Percentiles rank a stretch among this genome's conserved stretches.
Evolutionary conservation across 2,329 filamentous ascomycete genomes (phyloP).

Genomic region (Graphiopsis chlorocephala): DNA sequence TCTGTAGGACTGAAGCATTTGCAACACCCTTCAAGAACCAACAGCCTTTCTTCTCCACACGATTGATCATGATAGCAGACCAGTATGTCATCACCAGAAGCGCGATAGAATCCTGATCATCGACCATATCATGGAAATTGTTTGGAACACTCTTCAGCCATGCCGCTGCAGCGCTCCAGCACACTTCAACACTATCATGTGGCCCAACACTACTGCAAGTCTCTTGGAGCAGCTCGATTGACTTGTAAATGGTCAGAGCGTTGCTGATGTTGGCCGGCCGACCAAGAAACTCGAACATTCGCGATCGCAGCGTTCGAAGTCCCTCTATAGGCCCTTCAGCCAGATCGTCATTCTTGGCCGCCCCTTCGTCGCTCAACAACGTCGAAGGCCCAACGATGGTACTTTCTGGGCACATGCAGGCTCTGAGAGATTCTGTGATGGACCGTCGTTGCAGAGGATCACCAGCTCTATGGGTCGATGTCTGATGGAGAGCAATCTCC

Average conservation of each 20-base stretch:
- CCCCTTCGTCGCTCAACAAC: background rate
- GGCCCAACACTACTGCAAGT: background rate
- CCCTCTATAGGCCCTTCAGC: background rate
- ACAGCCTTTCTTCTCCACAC: background rate
- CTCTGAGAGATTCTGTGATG: background rate
- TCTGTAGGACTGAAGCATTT: background rate
- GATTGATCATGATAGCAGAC: background rate
- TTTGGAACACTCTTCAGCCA: background rate
- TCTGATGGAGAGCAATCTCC: background rate
- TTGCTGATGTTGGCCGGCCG: background rate
- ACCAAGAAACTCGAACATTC: background rate
- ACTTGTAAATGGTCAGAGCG: background rate
- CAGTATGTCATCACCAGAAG: background rate
- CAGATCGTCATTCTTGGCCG: background rate
- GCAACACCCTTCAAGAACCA: background rate
- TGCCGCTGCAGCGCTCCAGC: background rate
- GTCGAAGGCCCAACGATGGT: background rate
- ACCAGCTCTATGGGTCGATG: background rate
- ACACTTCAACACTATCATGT: background rate
- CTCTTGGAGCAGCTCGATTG: background rate
- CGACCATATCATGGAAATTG: background rate
- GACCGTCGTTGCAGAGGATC: background rate
- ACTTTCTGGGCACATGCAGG: background rate
- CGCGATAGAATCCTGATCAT: background rate
- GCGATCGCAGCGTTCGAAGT: background rate